Evolutionary conservation across 1,139 yeast genomes (phyloP).

Genomic region (Geotrichum klebahnii): DNA sequence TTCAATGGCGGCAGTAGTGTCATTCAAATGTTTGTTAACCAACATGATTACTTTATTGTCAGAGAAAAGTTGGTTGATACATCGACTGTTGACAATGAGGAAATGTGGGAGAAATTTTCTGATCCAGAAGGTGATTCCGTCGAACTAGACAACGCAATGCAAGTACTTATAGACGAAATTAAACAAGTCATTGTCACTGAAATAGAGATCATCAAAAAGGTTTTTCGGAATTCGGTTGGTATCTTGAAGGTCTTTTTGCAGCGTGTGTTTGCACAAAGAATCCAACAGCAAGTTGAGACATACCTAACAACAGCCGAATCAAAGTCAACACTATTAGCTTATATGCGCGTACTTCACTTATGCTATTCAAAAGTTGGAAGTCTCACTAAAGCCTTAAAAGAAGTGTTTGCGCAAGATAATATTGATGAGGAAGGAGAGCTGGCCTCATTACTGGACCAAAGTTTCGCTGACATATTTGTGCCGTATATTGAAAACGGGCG

Average conservation of each 20-base stretch:
- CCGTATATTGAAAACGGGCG: constrained; percentile 64
- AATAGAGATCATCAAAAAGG: constrained; percentile 66
- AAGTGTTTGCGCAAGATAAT: constrained; percentile 43
- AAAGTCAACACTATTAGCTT: constrained; percentile 65
- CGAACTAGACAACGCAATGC: constrained; percentile 42
- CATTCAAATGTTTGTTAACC: constrained; percentile 76
- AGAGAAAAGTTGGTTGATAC: constrained; percentile 44
- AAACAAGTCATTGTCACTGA: constrained; percentile 56
- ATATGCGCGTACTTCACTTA: constrained; percentile 69
- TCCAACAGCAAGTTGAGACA: constrained; percentile 59
- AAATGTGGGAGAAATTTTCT: constrained; percentile 47
- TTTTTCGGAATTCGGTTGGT: constrained; percentile 62
- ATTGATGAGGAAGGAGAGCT: constrained; percentile 48
- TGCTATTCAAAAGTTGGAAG: constrained; percentile 59
- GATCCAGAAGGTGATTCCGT: constrained; percentile 45
- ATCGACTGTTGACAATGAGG: constrained; percentile 38
- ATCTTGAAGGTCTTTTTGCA: constrained; percentile 70
- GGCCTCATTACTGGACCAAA: constrained; percentile 61
- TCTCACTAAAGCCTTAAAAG: constrained; percentile 63
- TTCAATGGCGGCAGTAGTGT: constrained; percentile 88
- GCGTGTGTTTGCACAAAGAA: constrained; percentile 68
- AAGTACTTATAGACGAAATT: constrained; percentile 44
- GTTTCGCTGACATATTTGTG: constrained; percentile 65
- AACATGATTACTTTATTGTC: constrained; percentile 65
- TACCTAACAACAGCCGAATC: constrained; percentile 62